Evolutionary conservation across 2,329 filamentous ascomycete species (phyloP).

Genomic region (Ambrosiella cleistominuta): DNA sequence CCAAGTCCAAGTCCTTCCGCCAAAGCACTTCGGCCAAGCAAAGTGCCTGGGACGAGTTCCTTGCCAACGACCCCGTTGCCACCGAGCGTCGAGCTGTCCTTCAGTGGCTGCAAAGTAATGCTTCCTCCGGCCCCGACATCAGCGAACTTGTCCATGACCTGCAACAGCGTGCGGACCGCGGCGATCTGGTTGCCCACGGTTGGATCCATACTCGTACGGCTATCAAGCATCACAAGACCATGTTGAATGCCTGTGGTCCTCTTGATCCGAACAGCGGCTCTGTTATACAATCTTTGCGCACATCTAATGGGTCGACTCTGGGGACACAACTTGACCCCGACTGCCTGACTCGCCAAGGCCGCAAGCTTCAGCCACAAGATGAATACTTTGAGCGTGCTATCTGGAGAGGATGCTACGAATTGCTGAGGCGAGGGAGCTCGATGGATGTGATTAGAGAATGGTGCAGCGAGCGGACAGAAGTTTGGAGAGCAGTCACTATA

Average conservation of each 20-base stretch:
- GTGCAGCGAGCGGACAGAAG: slow-evolving; percentile 71
- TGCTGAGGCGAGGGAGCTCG: slow-evolving; percentile 67
- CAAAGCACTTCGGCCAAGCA: slow-evolving; percentile 6
- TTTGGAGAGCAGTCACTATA: slow-evolving; percentile 74
- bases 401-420: slow-evolving; percentile 88
- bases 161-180: slow-evolving; percentile 57
- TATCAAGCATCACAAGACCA: slow-evolving; percentile 76
- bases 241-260: slow-evolving; percentile 44
- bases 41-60: slow-evolving; percentile 42
- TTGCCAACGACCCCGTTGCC: slow-evolving; percentile 54
- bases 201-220: slow-evolving; percentile 83
- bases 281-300: slow-evolving; percentile 37
- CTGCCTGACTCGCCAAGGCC: slow-evolving; percentile 60
- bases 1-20: slow-evolving; percentile 6
- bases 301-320: slow-evolving; percentile 43
- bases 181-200: slow-evolving; percentile 68
- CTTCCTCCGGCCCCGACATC: slow-evolving; percentile 50
- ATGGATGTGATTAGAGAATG: slow-evolving; percentile 63
- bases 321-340: slow-evolving; percentile 88
- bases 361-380: slow-evolving; percentile 63
- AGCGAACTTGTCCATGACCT: slow-evolving; percentile 60
- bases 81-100: slow-evolving; percentile 65
- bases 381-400: slow-evolving; percentile 77
- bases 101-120: slow-evolving; percentile 70
- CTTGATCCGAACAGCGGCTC: slow-evolving; percentile 45